Evolutionary conservation across 169 alveolate genomes (phyloP).

Genomic region (Babesia bigemina): DNA sequence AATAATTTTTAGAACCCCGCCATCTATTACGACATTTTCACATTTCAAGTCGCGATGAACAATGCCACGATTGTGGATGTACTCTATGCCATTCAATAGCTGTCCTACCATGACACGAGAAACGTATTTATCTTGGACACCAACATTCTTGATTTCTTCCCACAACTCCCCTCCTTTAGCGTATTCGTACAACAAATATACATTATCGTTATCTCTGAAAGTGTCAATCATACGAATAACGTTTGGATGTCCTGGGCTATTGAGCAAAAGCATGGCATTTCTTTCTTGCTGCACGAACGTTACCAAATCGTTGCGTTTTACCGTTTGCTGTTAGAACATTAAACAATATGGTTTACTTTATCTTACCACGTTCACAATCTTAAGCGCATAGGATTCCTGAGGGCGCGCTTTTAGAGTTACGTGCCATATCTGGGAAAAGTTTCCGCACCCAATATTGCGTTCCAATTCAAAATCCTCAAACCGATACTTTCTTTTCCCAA

Average conservation of each 20-base stretch:
- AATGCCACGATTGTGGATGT: constrained; percentile 88
- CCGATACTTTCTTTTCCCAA: constrained; percentile 61
- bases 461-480: constrained; percentile 78
- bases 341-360: too few species aligned
- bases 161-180: constrained; percentile 82
- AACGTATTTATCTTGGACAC: constrained; percentile 65
- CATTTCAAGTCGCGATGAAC: constrained; percentile 94
- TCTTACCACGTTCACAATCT: constrained; percentile 73
- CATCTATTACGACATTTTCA: constrained; percentile 90
- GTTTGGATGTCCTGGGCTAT: constrained; percentile 80
- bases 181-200: constrained; percentile 78
- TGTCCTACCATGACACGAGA: constrained; percentile 77
- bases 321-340: constrained; percentile 63
- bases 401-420: constrained; percentile 77
- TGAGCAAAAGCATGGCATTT: constrained; percentile 69
- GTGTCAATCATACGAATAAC: constrained; percentile 78
- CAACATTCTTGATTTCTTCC: constrained; percentile 77
- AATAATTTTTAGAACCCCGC: constrained; percentile 88
- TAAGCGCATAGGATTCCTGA: constrained; percentile 74
- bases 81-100: constrained; percentile 84
- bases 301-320: constrained; percentile 57
- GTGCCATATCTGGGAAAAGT: constrained; percentile 80
- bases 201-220: constrained; percentile 77
- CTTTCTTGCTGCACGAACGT: constrained; percentile 79
- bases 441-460: constrained; percentile 80